A percentile compares a stretch with the other conserved stretches of the same genome.
phyloP scores from a whole-genome alignment of 1,284 basidiomycete genomes.

The Puccinia hordei region DNA sequence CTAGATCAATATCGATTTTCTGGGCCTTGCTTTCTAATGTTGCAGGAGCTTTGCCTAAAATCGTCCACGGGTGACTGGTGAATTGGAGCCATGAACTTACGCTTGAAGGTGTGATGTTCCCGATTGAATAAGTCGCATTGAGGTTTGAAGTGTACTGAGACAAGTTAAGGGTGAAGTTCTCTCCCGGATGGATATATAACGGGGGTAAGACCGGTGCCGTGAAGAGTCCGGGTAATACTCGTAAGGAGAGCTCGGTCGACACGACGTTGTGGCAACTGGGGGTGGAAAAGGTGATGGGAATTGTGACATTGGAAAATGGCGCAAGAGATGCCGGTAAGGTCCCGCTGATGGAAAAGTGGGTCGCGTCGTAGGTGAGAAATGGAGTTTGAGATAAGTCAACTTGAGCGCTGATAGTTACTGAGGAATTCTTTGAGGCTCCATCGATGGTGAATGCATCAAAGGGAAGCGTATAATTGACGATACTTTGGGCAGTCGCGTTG shows the following conservation, averaged over 20 bases:
- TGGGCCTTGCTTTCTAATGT: neutral
- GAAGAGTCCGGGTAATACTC: conserved; percentile 40
- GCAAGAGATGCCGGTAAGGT: conserved; percentile 29
- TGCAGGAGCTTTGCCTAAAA: conserved; percentile 29
- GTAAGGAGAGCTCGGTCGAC: conserved; percentile 25
- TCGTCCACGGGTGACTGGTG: neutral
- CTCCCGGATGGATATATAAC: conserved; percentile 22
- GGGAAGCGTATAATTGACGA: conserved; percentile 44
- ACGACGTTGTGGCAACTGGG: conserved; percentile 41
- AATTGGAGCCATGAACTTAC: conserved; percentile 41
- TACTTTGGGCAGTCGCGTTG: conserved; percentile 47
- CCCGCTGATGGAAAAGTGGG: conserved; percentile 25
- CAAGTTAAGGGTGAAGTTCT: conserved; percentile 44
- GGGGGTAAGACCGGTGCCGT: conserved; percentile 43
- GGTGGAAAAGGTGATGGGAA: conserved; percentile 33
- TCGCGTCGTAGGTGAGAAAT: conserved; percentile 38
- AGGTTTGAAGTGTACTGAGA: conserved; percentile 42
- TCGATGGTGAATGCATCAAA: conserved; percentile 36
- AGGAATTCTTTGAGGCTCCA: conserved; percentile 21
- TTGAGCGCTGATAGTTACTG: neutral
- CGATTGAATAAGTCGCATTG: conserved; percentile 46
- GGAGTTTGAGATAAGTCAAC: conserved; percentile 36
- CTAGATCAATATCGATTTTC: conserved; percentile 13
- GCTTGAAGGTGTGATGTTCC: conserved; percentile 19
- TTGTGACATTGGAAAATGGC: conserved; percentile 32